These are phyloP conservation scores for Symmetrospora coprosmae DNA, from an alignment of 768 basidiomycete genomes.

Conservation along the genomic window DNA sequence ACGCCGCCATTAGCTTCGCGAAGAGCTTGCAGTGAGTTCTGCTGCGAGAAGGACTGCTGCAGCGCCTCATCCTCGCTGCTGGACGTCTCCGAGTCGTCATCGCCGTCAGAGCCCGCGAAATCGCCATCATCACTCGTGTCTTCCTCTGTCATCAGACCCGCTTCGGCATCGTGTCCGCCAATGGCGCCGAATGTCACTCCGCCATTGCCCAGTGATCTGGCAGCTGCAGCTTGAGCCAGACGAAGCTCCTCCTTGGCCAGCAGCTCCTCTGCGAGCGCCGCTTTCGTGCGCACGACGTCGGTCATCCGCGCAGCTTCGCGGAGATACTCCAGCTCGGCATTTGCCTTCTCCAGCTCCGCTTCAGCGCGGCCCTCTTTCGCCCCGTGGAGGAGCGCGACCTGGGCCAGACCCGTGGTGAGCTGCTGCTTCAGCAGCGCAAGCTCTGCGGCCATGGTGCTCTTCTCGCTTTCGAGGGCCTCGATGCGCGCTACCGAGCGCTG, in stretches of 20 bases:
- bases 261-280: not conserved
- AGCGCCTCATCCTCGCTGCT: too few species aligned
- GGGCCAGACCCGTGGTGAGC: not conserved
- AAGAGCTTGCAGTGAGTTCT: too few species aligned
- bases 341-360: not conserved
- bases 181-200: too few species aligned
- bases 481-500: too few species aligned
- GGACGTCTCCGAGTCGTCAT: too few species aligned
- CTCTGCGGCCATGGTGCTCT: not conserved
- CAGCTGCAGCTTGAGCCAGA: not conserved
- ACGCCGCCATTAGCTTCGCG: too few species aligned
- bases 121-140: constrained; percentile 10
- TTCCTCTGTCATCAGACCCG: too few species aligned
- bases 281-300: not conserved
- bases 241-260: not conserved
- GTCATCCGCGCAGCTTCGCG: not conserved
- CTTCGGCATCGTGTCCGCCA: too few species aligned
- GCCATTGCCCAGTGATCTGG: too few species aligned
- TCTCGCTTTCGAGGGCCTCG: not conserved
- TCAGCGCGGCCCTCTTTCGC: not conserved
- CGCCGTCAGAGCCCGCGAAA: too few species aligned
- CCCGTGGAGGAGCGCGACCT: not conserved
- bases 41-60: too few species aligned
- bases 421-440: not conserved
- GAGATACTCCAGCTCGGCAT: not conserved